Evolutionary conservation across 179 eudicot genomes (phyloP).

Genomic region (Sideroxylon spinosum): DNA sequence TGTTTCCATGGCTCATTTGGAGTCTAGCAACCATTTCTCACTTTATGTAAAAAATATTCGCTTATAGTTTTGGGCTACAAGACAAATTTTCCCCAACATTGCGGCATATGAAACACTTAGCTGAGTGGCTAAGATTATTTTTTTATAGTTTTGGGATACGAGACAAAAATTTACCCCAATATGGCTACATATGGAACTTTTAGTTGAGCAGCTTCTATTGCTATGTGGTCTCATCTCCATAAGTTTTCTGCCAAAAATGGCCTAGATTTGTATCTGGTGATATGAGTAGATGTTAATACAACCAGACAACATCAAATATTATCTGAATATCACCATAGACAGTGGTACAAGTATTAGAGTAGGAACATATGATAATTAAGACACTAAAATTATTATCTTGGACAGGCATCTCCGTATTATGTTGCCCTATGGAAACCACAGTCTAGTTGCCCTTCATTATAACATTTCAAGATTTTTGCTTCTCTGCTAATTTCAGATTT

Average conservation of each 20-base stretch:
- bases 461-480: not conserved
- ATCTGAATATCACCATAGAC: not conserved
- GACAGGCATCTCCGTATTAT: not conserved
- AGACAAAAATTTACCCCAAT: not conserved
- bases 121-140: not conserved
- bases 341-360: not conserved
- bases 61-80: not conserved
- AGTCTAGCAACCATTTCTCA: not conserved
- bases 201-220: no score
- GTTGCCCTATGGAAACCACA: not conserved
- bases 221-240: no score
- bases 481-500: conserved; percentile 16
- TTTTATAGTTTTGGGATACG: not conserved
- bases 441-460: not conserved
- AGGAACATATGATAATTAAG: not conserved
- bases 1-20: not conserved
- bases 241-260: no score
- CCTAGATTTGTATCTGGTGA: not conserved
- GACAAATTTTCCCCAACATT: not conserved
- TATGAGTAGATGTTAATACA: not conserved
- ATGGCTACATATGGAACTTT: no score
- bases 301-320: not conserved
- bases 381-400: not conserved
- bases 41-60: not conserved
- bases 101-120: no score